A percentile compares a stretch with the other conserved stretches of the same genome.
phyloP scores from a whole-genome alignment of 257 asterid species.

The Plantago elongata region DNA sequence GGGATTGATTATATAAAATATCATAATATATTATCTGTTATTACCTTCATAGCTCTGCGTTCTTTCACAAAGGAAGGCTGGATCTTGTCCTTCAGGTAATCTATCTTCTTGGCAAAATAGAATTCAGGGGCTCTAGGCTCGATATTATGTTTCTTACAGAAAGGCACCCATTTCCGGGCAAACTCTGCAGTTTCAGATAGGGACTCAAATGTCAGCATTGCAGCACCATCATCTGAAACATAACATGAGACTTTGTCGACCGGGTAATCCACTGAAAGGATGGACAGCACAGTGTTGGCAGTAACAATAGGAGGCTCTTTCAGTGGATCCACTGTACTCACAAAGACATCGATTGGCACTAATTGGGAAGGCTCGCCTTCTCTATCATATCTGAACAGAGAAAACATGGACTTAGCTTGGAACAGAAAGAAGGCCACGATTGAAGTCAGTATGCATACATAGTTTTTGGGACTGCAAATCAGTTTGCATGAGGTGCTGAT shows the following conservation, averaged over 20 bases:
- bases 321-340: conserved; percentile 79
- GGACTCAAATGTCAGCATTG: conserved; percentile 67
- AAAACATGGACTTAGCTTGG: not conserved
- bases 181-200: conserved; percentile 72
- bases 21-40: not conserved
- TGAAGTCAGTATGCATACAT: too few relatives aligned
- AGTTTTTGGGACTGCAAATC: too few relatives aligned
- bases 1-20: too few relatives aligned
- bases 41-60: conserved; percentile 73
- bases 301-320: conserved; percentile 71
- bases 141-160: conserved; percentile 56
- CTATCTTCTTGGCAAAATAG: conserved; percentile 63
- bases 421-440: too few relatives aligned
- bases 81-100: conserved; percentile 67
- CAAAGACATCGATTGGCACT: conserved; percentile 60
- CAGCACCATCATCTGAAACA: conserved; percentile 74
- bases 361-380: conserved; percentile 70
- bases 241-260: conserved; percentile 66
- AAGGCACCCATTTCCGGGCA: conserved; percentile 73
- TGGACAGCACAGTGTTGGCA: conserved; percentile 66
- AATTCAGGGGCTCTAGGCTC: conserved; percentile 77
- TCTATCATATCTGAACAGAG: conserved; percentile 45
- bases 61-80: conserved; percentile 72
- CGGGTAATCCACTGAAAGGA: conserved; percentile 68
- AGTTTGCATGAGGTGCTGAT: too few relatives aligned